A percentile compares a stretch with the other conserved stretches of the same genome.
Conservation (phyloP, 2,329 filamentous ascomycete genomes). For the Bipolaris victoriae region DNA sequence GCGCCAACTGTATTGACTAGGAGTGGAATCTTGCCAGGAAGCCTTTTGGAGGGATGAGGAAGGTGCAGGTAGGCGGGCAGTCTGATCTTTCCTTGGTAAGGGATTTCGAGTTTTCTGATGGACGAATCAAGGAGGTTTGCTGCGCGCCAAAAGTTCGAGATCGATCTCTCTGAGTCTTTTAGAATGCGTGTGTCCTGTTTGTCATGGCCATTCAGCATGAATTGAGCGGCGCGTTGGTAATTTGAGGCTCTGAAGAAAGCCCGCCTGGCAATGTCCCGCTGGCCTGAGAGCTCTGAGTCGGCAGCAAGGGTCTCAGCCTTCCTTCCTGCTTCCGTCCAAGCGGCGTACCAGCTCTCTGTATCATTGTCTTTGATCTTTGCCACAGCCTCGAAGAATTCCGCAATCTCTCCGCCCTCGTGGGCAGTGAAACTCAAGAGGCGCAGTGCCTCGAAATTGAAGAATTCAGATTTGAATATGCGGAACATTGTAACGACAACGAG, state of each 20-base stretch:
- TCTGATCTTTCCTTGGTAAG: background rate
- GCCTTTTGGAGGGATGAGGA: background rate
- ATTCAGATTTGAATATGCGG: background rate
- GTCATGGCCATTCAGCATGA: background rate
- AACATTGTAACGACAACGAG: background rate
- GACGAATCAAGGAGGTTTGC: background rate
- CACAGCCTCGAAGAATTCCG: background rate
- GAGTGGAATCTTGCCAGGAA: background rate
- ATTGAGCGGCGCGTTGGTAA: background rate
- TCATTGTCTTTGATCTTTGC: background rate
- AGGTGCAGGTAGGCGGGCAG: background rate
- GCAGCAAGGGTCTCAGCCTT: background rate
- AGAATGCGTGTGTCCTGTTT: background rate
- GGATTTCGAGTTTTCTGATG: background rate
- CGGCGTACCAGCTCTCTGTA: background rate
- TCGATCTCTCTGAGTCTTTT: background rate
- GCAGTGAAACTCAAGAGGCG: background rate
- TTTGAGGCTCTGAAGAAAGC: background rate
- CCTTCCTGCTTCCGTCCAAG: background rate
- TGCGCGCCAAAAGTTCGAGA: background rate
- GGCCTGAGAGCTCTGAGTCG: background rate
- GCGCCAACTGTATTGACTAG: background rate
- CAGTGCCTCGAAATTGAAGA: background rate
- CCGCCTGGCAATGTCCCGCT: background rate
- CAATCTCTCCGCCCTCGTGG: background rate